phyloP scores from a whole-genome alignment of 2,329 filamentous ascomycete genomes.

The Nemania abortiva region DNA sequence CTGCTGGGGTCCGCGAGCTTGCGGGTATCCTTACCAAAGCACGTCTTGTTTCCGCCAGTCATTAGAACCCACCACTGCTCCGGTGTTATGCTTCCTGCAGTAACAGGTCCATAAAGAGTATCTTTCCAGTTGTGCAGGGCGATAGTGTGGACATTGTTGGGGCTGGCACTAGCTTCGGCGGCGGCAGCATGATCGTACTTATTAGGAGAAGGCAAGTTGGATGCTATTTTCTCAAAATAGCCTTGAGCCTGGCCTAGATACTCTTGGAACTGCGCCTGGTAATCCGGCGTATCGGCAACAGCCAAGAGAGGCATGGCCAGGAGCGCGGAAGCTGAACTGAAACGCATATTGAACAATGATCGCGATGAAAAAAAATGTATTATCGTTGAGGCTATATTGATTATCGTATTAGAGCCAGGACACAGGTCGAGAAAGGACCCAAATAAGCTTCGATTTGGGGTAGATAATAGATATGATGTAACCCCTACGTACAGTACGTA shows the following conservation, averaged over 20 bases:
- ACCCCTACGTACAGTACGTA: slow-evolving; percentile 36
- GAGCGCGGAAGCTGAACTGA: slow-evolving; percentile 63
- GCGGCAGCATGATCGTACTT: slow-evolving; percentile 57
- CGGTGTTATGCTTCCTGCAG: slow-evolving; percentile 68
- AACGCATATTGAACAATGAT: slow-evolving; percentile 64
- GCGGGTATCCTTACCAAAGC: slow-evolving; percentile 65
- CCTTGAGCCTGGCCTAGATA: slow-evolving; percentile 71
- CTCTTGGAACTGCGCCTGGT: slow-evolving; percentile 73
- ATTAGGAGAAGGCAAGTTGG: slow-evolving; percentile 64
- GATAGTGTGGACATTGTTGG: slow-evolving; percentile 66
- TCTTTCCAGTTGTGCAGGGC: slow-evolving; percentile 79
- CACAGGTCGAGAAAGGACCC: slow-evolving; percentile 4
- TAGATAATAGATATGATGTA: slow-evolving; percentile 45
- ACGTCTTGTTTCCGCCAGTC: slow-evolving; percentile 83
- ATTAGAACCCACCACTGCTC: slow-evolving; percentile 83
- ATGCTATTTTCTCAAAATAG: slow-evolving; percentile 64
- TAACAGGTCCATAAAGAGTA: slow-evolving; percentile 72
- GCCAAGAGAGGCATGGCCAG: slow-evolving; percentile 69
- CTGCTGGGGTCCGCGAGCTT: not conserved
- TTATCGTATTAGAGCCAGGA: slow-evolving; percentile 34
- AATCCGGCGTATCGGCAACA: slow-evolving; percentile 66
- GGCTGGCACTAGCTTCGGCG: slow-evolving; percentile 64
- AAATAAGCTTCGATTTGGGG: slow-evolving; percentile 24
- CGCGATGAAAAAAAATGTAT: slow-evolving; percentile 4
- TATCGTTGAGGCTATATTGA: slow-evolving; percentile 24